Base-by-base conservation (phyloP, 2,329 filamentous ascomycete genomes). In the Beauveria sp. region DNA sequence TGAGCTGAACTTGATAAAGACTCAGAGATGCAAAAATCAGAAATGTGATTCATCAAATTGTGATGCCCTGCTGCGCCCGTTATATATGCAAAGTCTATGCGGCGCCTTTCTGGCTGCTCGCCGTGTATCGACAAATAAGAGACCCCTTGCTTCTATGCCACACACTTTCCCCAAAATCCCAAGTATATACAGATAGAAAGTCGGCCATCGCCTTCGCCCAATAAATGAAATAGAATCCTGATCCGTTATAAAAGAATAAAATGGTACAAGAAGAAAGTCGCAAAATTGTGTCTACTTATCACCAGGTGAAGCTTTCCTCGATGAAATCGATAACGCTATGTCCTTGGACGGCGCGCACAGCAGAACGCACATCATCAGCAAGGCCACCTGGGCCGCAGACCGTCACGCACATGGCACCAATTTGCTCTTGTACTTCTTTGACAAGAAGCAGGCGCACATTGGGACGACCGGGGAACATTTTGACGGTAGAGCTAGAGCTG, bases 401-500 rank as follows among this genome's bases (percentile, higher is more conserved):
- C 12, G 87, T 88, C 50, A 97, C 91, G 24, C 85, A 90, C 85
- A 97, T 96, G 55, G 92, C 91, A 9, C 94, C 94, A 59, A 91
- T 79, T 72, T 94, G 90, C 68, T 89, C 84, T 68, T 87, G 82
- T 20, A 92, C 88, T 77, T 97, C 93, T 75, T 89, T 88, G 64
- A 86, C 81, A 52, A 97, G 77, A n/a, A 97, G 77, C 0, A 89
- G 84, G 22, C 86, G 82, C 50, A 96, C 84, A 69, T 96, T 91
- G 10, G 93, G 93, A 65, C 92, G 86, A 2, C 94, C 93, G 1
- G 92, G 89, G 72, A 91, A 91, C 88, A 97, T 94, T 75, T 92
- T 90, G 59, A 97, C 92, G 5, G 89, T 93, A 2, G 83, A 81
- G 61, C 86, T 91, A 4, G 88, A 86, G 53, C 86, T 91, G 67